Base-by-base conservation (phyloP, 257 asterid genomes). In the Coffea canephora region DNA sequence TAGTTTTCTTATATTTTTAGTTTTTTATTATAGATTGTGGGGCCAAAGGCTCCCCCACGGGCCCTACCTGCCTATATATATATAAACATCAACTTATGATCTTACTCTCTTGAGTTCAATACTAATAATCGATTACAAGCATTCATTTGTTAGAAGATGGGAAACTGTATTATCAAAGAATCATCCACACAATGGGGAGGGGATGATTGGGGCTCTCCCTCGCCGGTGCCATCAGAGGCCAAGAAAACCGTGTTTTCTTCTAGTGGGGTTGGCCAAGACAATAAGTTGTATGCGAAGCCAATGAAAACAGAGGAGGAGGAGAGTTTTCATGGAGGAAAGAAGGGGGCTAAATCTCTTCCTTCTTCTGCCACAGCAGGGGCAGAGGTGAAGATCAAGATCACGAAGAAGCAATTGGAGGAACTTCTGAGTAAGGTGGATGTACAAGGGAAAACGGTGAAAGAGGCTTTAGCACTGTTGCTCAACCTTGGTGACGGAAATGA, bases 121-220 rank as follows among this genome's bases (percentile, higher is more conserved):
- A 2, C 36, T 18, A 23, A n/a, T 0, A 8, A n/a, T 62, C 31
- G 6, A 6, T 34, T n/a, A 36, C 72, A 68, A 68, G 72, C 18
- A 39, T 39, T 43, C 50, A 61, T 50, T 72, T 49, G 3, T 66
- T 69, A 55, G 23, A 74, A 46, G 6, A 91, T 91, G 97, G 97
- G 97, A 54, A 91, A 91, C 25, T 91, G 97, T 83, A 46, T 89
- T 4, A 79, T 80, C 81, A 91, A 90, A 80, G 84, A 74, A 45
- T 85, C 92, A 36, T 69, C 92, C 36, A 68, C 70, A 81, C 81
- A 83, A 57, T 91, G 93, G 94, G 95, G 91, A 36, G 97, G 94
- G 1, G 97, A 91, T 36, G 93, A 91, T 14, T 91, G 96, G 96
- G 90, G 84, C 21, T 84, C 87, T 3, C 18, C 18, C 41, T 84